Conservation (phyloP, 176 grass and related monocot genomes). For the Guadua angustifolia region DNA sequence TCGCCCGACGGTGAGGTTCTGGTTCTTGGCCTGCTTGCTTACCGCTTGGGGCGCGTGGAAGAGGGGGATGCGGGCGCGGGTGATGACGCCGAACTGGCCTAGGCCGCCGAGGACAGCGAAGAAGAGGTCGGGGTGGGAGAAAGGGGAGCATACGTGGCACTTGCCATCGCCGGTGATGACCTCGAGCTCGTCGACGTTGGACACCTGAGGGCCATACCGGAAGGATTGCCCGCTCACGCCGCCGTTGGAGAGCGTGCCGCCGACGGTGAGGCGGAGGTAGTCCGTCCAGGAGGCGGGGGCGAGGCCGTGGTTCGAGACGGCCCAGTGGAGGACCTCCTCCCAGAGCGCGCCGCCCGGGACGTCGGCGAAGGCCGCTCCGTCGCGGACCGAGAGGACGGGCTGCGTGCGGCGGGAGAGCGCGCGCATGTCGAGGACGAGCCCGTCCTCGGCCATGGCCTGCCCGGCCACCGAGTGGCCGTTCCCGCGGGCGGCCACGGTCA, state of each 20-base stretch:
- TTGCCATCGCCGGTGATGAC: conserved; percentile 69
- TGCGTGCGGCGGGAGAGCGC: conserved; percentile 44
- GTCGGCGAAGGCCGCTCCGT: conserved; percentile 49
- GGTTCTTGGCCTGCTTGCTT: not conserved
- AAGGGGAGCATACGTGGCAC: conserved; percentile 61
- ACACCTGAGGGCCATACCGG: conserved; percentile 81
- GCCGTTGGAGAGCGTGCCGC: conserved; percentile 91
- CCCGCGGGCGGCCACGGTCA: conserved; percentile 81
- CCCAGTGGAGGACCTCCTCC: conserved; percentile 93
- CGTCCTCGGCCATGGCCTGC: conserved; percentile 72
- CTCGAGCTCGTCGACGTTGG: conserved; percentile 85
- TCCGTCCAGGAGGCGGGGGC: conserved; percentile 90
- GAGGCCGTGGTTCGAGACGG: conserved; percentile 54
- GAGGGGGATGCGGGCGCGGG: conserved; percentile 80
- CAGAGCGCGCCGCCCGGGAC: conserved; percentile 82
- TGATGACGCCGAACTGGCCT: conserved; percentile 97
- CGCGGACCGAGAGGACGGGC: conserved; percentile 1
- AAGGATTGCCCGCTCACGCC: conserved; percentile 93
- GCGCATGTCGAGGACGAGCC: conserved; percentile 93
- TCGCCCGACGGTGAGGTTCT: not conserved
- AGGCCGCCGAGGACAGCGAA: conserved; percentile 85
- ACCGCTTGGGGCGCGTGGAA: conserved; percentile 64
- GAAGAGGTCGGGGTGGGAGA: conserved; percentile 68
- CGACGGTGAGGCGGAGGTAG: conserved; percentile 91
- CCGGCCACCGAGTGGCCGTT: conserved; percentile 92